A percentile compares a stretch with the other conserved stretches of the same genome.
phyloP scores from a whole-genome alignment of 2,329 filamentous ascomycete genomes.

The Lasiodiplodia sp. region DNA sequence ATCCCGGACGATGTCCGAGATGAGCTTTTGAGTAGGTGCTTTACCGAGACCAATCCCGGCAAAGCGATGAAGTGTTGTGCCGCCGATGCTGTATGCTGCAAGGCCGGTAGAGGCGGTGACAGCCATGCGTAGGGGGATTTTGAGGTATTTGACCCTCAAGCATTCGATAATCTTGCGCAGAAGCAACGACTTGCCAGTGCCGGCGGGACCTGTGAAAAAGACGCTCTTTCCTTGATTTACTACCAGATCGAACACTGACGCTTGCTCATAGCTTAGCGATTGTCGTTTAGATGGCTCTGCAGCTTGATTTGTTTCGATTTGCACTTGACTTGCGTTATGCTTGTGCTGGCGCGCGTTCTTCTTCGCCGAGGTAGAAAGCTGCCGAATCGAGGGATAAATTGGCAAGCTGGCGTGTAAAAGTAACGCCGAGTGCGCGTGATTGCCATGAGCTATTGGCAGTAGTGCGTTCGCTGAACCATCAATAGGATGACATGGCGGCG shows the following conservation, averaged over 20 bases:
- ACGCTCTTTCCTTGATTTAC: constrained; percentile 59
- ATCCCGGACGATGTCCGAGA: constrained; percentile 9
- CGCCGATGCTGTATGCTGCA: constrained; percentile 64
- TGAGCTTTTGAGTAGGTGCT: background rate
- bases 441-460: too few relatives aligned
- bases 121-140: background rate
- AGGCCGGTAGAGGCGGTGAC: constrained; percentile 68
- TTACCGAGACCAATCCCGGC: constrained; percentile 48
- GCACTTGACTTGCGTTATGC: background rate
- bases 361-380: background rate
- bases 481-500: too few relatives aligned
- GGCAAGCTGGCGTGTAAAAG: background rate
- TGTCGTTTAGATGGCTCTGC: background rate
- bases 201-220: constrained; percentile 71
- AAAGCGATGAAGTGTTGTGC: constrained; percentile 64
- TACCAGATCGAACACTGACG: constrained; percentile 59
- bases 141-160: constrained; percentile 38
- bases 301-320: background rate
- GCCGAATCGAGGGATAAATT: background rate
- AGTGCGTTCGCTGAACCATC: too few relatives aligned
- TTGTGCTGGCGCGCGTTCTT: background rate
- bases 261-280: constrained; percentile 58
- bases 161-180: constrained; percentile 57
- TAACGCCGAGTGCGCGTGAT: too few relatives aligned
- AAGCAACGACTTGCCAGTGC: constrained; percentile 66